Percentiles rank a stretch among this genome's conserved stretches.
Evolutionary conservation across 2,329 filamentous ascomycete species (phyloP).

Genomic region (Rhytidhysteron rufulum): DNA sequence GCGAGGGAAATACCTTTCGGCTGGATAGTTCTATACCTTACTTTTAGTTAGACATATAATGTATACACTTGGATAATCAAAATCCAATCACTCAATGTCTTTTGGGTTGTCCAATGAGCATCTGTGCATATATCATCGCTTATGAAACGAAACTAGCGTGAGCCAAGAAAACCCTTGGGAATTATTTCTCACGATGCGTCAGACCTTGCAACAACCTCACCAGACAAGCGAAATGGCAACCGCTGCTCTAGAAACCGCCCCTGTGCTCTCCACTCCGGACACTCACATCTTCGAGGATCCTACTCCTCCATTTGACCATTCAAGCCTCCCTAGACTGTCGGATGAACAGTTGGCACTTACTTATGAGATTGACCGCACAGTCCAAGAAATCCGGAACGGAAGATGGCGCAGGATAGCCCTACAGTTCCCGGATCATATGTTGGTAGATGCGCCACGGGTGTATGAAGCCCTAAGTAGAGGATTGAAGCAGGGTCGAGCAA

Average conservation of each 20-base stretch:
- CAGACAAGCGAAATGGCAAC: slow-evolving; percentile 25
- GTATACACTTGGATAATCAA: too few species aligned
- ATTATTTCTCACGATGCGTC: too few species aligned
- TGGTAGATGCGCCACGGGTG: slow-evolving; percentile 78
- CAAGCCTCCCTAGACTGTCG: slow-evolving; percentile 37
- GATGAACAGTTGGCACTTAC: slow-evolving; percentile 70
- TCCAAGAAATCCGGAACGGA: slow-evolving; percentile 67
- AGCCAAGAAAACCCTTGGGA: too few species aligned
- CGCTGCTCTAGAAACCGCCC: slow-evolving; percentile 38
- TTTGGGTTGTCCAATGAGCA: too few species aligned
- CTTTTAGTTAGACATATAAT: too few species aligned
- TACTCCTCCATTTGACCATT: slow-evolving; percentile 37
- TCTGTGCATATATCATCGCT: too few species aligned
- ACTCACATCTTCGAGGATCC: slow-evolving; percentile 57
- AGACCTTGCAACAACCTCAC: too few species aligned
- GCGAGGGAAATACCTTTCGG: too few species aligned
- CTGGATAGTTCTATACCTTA: too few species aligned
- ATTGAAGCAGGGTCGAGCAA: slow-evolving; percentile 32
- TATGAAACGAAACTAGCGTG: too few species aligned
- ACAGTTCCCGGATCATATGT: slow-evolving; percentile 95
- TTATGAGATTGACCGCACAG: slow-evolving; percentile 83
- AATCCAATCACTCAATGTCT: too few species aligned
- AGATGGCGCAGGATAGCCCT: slow-evolving; percentile 75
- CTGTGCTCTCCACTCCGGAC: slow-evolving; percentile 61
- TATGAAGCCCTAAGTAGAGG: slow-evolving; percentile 61